Base-by-base conservation (phyloP, 1,284 basidiomycete genomes). In the Tranzscheliella williamsii region DNA sequence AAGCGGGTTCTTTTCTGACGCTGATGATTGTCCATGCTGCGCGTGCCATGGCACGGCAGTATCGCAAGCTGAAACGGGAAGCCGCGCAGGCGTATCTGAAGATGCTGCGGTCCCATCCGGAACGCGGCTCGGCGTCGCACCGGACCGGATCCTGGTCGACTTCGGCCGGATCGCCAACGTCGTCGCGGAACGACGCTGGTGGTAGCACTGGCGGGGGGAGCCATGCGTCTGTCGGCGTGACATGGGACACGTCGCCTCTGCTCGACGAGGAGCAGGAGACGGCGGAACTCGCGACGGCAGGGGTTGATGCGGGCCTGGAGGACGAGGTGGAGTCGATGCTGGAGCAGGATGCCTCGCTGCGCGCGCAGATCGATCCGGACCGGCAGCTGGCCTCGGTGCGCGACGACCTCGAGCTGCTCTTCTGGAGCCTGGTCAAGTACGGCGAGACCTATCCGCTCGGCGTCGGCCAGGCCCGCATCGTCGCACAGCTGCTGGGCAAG, bases 341-440 rank as follows among this genome's bases (percentile, higher is more conserved):
- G 4, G 62, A 60, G 13, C 22, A 30, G 2, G 62, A 65, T 24
- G 29, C 51, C 5, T 18, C 38, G 20, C 29, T 65, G 24, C 47
- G 56, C 15, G 34, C 44, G 2, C 40, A 56, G 42, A 41, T 65
- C 16, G 62, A 65, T n/a, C 62, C 62, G 2, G 56, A 65, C 4
- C 39, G 52, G 2, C 38, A 49, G 23, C 26, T 65, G 26, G 36
- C 48, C 1, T 13, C 24, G 8, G 27, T 65, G 41, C 40, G 52
- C 15, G 56, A 65, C 20, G 62, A 65, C 26, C 38, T 65, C 6
- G 62, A 65, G 30, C 34, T 65, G n/a, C 50, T 60, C 37, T 65
- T 65, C 26, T 65, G 56, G 56, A 51, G 43, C 21, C 32, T 65
- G n/a, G 38, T 65, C 51, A 65, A 65, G 52, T 65, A 60, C 21